Base-by-base conservation (phyloP, 305 asterid genomes). In the Fraxinus sp. region DNA sequence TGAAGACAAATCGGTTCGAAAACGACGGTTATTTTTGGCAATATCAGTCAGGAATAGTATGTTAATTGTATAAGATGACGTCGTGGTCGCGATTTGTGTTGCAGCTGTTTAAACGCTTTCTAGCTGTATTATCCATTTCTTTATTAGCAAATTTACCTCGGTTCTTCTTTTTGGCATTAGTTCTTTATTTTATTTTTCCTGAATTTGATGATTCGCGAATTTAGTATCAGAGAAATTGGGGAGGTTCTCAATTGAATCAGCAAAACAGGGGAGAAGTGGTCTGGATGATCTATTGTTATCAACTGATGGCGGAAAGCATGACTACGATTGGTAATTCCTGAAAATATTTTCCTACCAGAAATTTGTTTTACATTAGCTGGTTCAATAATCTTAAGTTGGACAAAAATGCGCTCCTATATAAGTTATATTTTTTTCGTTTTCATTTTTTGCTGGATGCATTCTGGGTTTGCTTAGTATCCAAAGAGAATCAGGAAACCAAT, bases 261-360 rank as follows among this genome's bases (percentile, higher is more conserved):
- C 88, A 2, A 91, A 87, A 74, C 91, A 73, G 79, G 89, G 85
- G 79, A 94, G 85, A 89, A 93, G 82, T 86, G 94, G 91, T 80
- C 86, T 89, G 74, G 97, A 94, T 75, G 99, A 93, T 88, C 88
- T 93, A 20, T 79, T 96, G 82, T 81, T 94, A 14, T 87, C 97
- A 14, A 86, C 91, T 26, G 98, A 92, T 7, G 98, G 93, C 77
- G 99, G 98, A 68, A 96, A 96, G 85, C 91, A 96, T 85, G 99
- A 96, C 85, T 96, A 96, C 46, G 99, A 96, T 88, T 96, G 99
- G 99, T 96, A 91, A 81, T 80, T 82, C 76, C 76, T 79, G 57
- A 5, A 26, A 68, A 77, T 24, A 24, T 64, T 64, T 64, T 18
- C 68, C 68, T n/a, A 20, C 24, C 30, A 5, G 30, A 18, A 20